A percentile compares a stretch with the other conserved stretches of the same genome.
Conservation (phyloP, 1,284 basidiomycete genomes). For the Anthracocystis panici-leucophaei region DNA sequence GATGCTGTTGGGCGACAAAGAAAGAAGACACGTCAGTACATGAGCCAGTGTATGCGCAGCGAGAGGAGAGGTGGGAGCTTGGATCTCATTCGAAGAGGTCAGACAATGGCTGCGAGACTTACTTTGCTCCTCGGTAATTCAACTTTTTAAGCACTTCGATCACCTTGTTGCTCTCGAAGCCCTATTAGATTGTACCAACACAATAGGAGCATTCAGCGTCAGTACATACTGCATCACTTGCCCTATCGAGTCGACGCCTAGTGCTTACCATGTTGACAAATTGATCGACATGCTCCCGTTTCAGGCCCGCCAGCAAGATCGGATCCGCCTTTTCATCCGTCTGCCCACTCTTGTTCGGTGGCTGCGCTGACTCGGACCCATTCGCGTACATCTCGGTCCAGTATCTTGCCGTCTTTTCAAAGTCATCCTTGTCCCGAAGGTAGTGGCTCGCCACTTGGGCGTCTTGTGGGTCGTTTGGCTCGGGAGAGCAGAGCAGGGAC, state of each 20-base stretch:
- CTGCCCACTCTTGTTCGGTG: slow-evolving; percentile 59
- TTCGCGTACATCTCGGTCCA: slow-evolving; percentile 75
- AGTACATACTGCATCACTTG: too few species aligned
- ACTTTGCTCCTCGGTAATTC: slow-evolving; percentile 89
- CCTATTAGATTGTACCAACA: slow-evolving; percentile 21
- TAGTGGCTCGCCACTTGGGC: slow-evolving; percentile 95
- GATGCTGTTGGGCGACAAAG: slow-evolving; percentile 28
- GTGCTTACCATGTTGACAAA: slow-evolving; percentile 69
- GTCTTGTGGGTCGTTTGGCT: slow-evolving; percentile 97
- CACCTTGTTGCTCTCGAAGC: slow-evolving; percentile 81
- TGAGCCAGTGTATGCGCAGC: neutral
- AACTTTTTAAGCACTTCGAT: slow-evolving; percentile 88
- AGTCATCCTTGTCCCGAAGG: slow-evolving; percentile 84
- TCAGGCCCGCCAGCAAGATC: slow-evolving; percentile 72
- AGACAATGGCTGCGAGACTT: slow-evolving; percentile 44
- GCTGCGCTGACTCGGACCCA: slow-evolving; percentile 46
- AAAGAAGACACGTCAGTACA: slow-evolving; percentile 5
- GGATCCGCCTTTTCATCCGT: slow-evolving; percentile 58
- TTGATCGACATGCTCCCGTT: slow-evolving; percentile 71
- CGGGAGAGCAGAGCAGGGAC: slow-evolving; percentile 92
- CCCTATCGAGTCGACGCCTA: slow-evolving; percentile 5
- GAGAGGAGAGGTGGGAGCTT: neutral
- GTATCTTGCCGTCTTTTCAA: slow-evolving; percentile 91
- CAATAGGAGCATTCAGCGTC: neutral
- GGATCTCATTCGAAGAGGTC: too few species aligned